Percentiles rank a stretch among this genome's conserved stretches.
Conservation (phyloP, 352 stramenopile species). For the Phytophthora citricola region DNA sequence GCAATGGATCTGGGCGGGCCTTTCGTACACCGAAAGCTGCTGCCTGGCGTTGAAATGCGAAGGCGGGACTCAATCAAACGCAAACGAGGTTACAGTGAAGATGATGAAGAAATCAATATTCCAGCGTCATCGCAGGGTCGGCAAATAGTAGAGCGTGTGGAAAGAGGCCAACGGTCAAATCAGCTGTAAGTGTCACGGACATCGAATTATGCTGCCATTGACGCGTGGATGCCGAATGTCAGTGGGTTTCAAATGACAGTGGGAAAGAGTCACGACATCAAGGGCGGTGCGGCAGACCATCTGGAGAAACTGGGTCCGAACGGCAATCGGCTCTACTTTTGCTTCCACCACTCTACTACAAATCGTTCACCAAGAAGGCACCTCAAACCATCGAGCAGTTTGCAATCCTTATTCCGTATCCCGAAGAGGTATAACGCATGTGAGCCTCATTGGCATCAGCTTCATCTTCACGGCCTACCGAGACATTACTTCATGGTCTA, state of each 20-base stretch:
- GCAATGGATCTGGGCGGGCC: conserved; percentile 35
- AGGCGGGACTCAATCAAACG: conserved; percentile 13
- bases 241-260: conserved; percentile 45
- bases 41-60: conserved; percentile 30
- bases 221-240: conserved; percentile 38
- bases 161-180: conserved; percentile 25
- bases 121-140: conserved; percentile 19
- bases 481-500: too few relatives aligned
- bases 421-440: conserved; percentile 22
- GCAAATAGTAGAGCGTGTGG: conserved; percentile 32
- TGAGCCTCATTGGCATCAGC: too few relatives aligned
- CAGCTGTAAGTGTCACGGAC: conserved; percentile 39
- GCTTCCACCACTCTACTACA: conserved; percentile 43
- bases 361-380: conserved; percentile 41
- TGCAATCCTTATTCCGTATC: conserved; percentile 41
- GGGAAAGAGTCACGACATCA: conserved; percentile 37
- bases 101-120: conserved; percentile 24
- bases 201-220: conserved; percentile 40
- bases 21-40: conserved; percentile 33
- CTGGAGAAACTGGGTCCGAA: conserved; percentile 38
- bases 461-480: too few relatives aligned
- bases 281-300: conserved; percentile 32
- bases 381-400: conserved; percentile 37
- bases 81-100: conserved; percentile 29
- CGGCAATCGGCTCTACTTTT: conserved; percentile 43